Conservation (phyloP, 1,284 basidiomycete genomes). For the Rugosomyces carneus region DNA sequence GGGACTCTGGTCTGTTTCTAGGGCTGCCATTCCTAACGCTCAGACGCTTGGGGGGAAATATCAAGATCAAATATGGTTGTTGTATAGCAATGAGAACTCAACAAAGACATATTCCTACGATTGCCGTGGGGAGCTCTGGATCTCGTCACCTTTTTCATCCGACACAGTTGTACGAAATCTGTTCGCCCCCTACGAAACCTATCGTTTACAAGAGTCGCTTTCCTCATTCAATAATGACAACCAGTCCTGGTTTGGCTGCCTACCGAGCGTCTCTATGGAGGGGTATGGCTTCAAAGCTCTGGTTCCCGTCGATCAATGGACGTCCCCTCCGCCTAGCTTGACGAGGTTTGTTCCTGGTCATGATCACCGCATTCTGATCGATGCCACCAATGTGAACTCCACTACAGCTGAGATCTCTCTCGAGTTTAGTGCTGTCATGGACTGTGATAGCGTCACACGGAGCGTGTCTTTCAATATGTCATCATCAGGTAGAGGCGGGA, state of each 20-base stretch:
- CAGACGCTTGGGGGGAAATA: conserved; percentile 55
- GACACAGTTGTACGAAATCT: conserved; percentile 66
- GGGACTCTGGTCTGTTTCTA: conserved; percentile 79
- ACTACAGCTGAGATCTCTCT: conserved; percentile 63
- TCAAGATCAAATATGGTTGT: conserved; percentile 69
- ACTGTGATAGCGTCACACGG: conserved; percentile 58
- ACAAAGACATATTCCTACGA: conserved; percentile 59
- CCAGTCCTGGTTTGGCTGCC: conserved; percentile 64
- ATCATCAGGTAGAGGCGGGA: conserved; percentile 56
- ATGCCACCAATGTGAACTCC: conserved; percentile 43
- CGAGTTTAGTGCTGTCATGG: conserved; percentile 77
- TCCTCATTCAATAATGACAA: conserved; percentile 54
- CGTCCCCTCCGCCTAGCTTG: conserved; percentile 61
- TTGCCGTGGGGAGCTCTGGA: conserved; percentile 58
- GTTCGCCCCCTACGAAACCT: conserved; percentile 78
- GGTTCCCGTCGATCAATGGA: conserved; percentile 66
- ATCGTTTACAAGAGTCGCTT: conserved; percentile 58
- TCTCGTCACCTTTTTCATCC: conserved; percentile 67
- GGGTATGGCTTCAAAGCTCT: conserved; percentile 78
- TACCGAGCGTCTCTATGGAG: conserved; percentile 58
- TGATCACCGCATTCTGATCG: conserved; percentile 63
- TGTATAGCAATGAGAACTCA: conserved; percentile 80
- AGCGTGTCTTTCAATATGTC: conserved; percentile 63
- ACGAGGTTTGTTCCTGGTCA: conserved; percentile 82
- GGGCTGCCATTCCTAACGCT: conserved; percentile 49